Conservation (phyloP, 768 basidiomycete species). For the Agrocybe chaxingu region DNA sequence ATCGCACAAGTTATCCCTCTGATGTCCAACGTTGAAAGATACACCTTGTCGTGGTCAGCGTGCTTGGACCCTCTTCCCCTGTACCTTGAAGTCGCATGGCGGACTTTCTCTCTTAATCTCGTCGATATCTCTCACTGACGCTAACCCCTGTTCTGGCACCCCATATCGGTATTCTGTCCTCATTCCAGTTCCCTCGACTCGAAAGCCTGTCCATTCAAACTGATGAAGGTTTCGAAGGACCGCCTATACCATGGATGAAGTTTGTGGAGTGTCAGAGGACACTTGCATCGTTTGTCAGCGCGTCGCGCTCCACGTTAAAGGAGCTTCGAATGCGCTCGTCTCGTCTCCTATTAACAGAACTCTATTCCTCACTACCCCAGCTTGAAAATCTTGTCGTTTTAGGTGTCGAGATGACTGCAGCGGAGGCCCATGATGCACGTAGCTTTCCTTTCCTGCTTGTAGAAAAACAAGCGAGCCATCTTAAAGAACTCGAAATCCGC, state of each 20-base stretch:
- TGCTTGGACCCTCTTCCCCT: neutral
- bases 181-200: neutral
- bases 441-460: neutral
- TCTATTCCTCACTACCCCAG: neutral
- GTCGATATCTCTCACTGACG: conserved; percentile 6
- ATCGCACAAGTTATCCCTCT: conserved; percentile 6
- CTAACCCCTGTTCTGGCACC: neutral
- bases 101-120: conserved; percentile 1
- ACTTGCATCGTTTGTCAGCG: neutral
- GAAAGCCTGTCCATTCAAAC: neutral
- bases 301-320: neutral
- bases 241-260: neutral
- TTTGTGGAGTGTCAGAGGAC: neutral
- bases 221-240: neutral
- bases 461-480: no score
- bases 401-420: no score
- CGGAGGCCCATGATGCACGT: neutral
- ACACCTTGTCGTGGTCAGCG: conserved; percentile 2
- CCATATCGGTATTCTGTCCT: conserved; percentile 1
- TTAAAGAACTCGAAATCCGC: neutral
- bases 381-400: neutral
- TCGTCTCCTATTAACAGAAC: neutral
- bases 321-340: neutral
- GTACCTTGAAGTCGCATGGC: conserved; percentile 7
- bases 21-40: conserved; percentile 4